phyloP scores from a whole-genome alignment of 2,329 filamentous ascomycete species.

The Aspergillus versicolor region DNA sequence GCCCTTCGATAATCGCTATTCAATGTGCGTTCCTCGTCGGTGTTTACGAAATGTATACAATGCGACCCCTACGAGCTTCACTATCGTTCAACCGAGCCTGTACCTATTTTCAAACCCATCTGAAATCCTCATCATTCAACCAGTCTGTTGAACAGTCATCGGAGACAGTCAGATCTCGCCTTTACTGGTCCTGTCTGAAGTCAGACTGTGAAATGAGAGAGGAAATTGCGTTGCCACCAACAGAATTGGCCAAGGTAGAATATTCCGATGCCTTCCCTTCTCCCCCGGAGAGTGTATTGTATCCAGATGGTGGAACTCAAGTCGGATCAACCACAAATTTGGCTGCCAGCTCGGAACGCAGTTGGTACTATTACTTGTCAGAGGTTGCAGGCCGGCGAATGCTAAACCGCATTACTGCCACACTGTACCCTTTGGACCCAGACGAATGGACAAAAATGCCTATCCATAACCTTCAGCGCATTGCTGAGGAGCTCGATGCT shows the following conservation, averaged over 20 bases:
- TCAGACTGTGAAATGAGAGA: slow-evolving; percentile 2
- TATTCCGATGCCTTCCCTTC: not conserved
- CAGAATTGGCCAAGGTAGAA: not conserved
- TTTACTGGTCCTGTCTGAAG: slow-evolving; percentile 1
- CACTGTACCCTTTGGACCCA: too few species aligned
- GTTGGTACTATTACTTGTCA: too few species aligned
- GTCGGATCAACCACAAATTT: too few species aligned
- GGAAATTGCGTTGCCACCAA: not conserved
- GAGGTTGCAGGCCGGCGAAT: too few species aligned
- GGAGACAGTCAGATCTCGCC: not conserved
- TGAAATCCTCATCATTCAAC: not conserved
- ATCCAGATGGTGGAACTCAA: not conserved
- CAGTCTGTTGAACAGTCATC: not conserved
- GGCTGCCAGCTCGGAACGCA: too few species aligned
- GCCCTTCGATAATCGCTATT: not conserved
- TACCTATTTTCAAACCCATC: not conserved
- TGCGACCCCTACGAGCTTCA: not conserved
- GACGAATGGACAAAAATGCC: too few species aligned
- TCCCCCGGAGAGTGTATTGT: not conserved
- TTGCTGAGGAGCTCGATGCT: too few species aligned
- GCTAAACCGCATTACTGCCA: too few species aligned
- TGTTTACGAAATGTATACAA: not conserved
- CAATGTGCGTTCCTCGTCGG: not conserved
- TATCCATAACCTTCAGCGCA: too few species aligned
- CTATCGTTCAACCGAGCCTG: not conserved